Evolutionary conservation across 2,329 filamentous ascomycete genomes (phyloP).

Genomic region (Diaporthe sp.): DNA sequence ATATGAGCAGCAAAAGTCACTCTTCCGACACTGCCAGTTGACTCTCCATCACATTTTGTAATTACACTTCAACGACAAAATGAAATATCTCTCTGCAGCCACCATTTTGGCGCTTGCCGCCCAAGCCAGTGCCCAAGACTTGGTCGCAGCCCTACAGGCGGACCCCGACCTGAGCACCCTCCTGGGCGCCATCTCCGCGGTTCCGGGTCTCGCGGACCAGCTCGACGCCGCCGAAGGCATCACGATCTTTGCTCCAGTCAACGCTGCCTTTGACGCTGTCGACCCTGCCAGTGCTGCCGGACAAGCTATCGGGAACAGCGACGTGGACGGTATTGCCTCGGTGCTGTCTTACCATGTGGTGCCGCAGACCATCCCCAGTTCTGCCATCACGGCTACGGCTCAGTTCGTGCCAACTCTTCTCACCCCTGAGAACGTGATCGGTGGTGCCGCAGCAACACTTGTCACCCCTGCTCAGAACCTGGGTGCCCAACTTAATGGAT

Average conservation of each 20-base stretch:
- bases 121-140: constrained; percentile 3
- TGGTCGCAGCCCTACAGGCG: background rate
- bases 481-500: constrained; percentile 11
- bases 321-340: constrained; percentile 20
- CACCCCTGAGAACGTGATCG: constrained; percentile 25
- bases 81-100: background rate
- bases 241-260: constrained; percentile 28
- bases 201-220: constrained; percentile 13
- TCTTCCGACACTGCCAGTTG: background rate
- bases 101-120: background rate
- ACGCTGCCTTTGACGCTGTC: constrained; percentile 24
- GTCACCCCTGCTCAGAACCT: constrained; percentile 23
- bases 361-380: background rate
- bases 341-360: constrained; percentile 32
- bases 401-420: constrained; percentile 29
- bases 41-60: background rate
- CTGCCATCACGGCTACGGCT: constrained; percentile 9
- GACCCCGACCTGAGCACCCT: constrained; percentile 31
- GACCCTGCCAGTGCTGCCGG: constrained; percentile 22
- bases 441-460: background rate
- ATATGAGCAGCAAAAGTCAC: background rate
- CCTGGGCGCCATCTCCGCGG: constrained; percentile 12
- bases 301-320: background rate
- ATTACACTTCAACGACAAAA: background rate
- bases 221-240: constrained; percentile 20